A percentile compares a stretch with the other conserved stretches of the same genome.
phyloP scores from a whole-genome alignment of 2,329 filamentous ascomycete genomes.

The Colletotrichum lentis region DNA sequence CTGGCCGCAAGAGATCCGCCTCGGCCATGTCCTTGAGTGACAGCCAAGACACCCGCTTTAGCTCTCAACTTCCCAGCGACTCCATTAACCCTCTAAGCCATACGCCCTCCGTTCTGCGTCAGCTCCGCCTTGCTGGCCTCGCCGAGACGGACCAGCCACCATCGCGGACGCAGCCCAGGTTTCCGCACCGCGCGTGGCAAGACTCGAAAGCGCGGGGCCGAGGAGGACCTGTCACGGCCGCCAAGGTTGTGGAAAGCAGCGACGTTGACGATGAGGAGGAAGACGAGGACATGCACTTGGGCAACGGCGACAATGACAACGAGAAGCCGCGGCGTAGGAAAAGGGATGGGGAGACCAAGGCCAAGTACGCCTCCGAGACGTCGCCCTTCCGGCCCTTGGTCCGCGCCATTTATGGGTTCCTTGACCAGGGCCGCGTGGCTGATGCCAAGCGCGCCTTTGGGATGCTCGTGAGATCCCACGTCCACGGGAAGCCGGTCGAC shows the following conservation, averaged over 20 bases:
- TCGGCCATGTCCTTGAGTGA: conserved; percentile 38
- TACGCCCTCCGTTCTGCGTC: conserved; percentile 58
- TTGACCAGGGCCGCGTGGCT: conserved; percentile 73
- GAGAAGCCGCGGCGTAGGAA: conserved; percentile 15
- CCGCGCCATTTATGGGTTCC: conserved; percentile 74
- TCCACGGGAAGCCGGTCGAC: conserved; percentile 68
- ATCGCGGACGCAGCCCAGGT: conserved; percentile 50
- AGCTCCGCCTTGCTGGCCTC: conserved; percentile 64
- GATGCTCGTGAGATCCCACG: conserved; percentile 62
- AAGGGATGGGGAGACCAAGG: conserved; percentile 37
- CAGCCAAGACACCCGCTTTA: conserved; percentile 6
- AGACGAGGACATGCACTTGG: conserved; percentile 3
- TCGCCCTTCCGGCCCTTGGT: conserved; percentile 36
- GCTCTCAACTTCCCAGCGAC: conserved; percentile 44
- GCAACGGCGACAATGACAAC: conserved; percentile 35
- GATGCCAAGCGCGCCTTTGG: conserved; percentile 80
- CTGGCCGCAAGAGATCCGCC: conserved; percentile 47
- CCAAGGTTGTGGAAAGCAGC: conserved; percentile 17
- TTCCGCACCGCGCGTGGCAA: conserved; percentile 58
- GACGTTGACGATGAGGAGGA: conserved; percentile 3
- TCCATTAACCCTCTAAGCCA: conserved; percentile 65
- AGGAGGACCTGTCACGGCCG: not conserved
- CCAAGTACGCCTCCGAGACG: conserved; percentile 35
- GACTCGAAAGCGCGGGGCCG: conserved; percentile 12
- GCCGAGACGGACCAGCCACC: conserved; percentile 56